phyloP scores from a whole-genome alignment of 768 basidiomycete genomes.

The Phylloporus arenicola region DNA sequence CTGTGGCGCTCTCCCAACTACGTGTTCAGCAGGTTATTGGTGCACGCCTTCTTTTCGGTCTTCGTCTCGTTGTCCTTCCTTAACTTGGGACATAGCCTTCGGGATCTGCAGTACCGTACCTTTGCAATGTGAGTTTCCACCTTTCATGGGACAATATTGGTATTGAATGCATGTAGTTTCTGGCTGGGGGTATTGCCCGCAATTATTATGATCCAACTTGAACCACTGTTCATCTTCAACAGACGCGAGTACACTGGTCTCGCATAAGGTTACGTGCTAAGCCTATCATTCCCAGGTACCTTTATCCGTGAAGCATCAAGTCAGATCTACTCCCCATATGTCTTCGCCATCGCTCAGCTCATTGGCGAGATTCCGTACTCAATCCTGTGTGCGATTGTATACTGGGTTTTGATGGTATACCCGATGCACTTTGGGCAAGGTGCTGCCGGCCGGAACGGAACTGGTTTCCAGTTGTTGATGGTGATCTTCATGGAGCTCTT shows the following conservation, averaged over 20 bases:
- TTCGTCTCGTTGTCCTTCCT: slow-evolving; percentile 78
- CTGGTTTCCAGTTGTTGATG: slow-evolving; percentile 67
- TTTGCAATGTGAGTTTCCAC: slow-evolving; percentile 60
- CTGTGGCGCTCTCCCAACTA: slow-evolving; percentile 85
- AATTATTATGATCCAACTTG: slow-evolving; percentile 63
- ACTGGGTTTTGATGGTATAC: slow-evolving; percentile 74
- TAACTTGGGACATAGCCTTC: slow-evolving; percentile 55
- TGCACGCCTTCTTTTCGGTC: slow-evolving; percentile 64
- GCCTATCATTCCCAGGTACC: slow-evolving; percentile 22
- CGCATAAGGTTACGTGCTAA: neutral
- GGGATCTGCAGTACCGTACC: slow-evolving; percentile 73
- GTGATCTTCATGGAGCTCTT: slow-evolving; percentile 68
- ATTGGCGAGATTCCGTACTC: slow-evolving; percentile 78
- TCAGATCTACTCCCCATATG: slow-evolving; percentile 80
- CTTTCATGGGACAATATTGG: neutral
- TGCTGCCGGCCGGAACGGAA: slow-evolving; percentile 51
- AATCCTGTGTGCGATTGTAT: slow-evolving; percentile 61
- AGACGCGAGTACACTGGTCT: slow-evolving; percentile 38
- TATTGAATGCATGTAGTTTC: slow-evolving; percentile 38
- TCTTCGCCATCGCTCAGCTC: slow-evolving; percentile 80
- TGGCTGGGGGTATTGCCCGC: slow-evolving; percentile 66
- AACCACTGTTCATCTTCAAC: slow-evolving; percentile 78
- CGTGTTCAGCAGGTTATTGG: slow-evolving; percentile 76
- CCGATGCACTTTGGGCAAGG: slow-evolving; percentile 67
- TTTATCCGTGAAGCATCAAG: slow-evolving; percentile 64